Base-by-base conservation (phyloP, 306 rosid genomes). In the Trifolium fragiferum region DNA sequence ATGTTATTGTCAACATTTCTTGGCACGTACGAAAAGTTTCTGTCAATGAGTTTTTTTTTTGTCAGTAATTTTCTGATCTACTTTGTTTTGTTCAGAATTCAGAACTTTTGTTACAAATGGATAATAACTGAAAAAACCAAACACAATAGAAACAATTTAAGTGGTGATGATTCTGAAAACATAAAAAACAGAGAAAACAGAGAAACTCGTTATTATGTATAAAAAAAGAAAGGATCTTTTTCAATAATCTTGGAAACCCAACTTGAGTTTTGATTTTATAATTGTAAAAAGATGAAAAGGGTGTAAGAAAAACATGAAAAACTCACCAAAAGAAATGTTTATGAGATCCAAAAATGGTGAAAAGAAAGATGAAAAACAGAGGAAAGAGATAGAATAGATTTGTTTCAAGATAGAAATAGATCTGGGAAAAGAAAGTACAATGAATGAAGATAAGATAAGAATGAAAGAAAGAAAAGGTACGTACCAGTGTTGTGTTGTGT, bases 11-110 rank as follows among this genome's bases (percentile, higher is more conserved):
- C 59, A 88, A 79, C 77, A 80, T 81, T 82, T 78, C 89, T 87
- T 92, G 75, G 68, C 72, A 76, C 40, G 59, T 80, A 88, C 88
- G 88, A 80, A 87, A 87, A 79, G 85, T 37, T 76, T 64, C 47
- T 77, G 78, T 82, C 63, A 80, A n/a, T 79, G 79, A 30, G n/a
- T 19, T 63, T 20, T 32, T 62, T 1, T 62, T 33, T 8, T 77
- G 58, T 74, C 80, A 62, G 80, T 74, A 62, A 74, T 74, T 53
- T 8, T 72, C 81, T 65, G 73, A 79, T 80, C 80, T 75, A 87
- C 82, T 72, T 32, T 61, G 27, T 54, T 79, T 14, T 78, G 71
- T 59, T 66, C 40, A 23, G 30, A 80, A 66, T 75, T 64, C 49
- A 41, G 16, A 18, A 60, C 10, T 51, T 73, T 77, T 68, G 33